Conservation (phyloP, 108 stramenopile genomes). For the Phaeodactylum tricornutum region DNA sequence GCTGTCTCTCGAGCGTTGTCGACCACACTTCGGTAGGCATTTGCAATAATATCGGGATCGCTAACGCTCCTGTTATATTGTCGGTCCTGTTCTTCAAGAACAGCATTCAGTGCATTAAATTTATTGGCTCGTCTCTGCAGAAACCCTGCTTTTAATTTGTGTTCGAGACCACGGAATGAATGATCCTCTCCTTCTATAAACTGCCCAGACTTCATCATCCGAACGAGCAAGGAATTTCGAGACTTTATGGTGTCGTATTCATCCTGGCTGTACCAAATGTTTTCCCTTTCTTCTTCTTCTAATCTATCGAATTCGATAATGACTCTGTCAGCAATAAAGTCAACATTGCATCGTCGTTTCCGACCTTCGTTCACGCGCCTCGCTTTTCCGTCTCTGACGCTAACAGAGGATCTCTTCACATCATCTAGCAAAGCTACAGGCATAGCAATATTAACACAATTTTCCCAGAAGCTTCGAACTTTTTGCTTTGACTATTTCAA, state of each 20-base stretch:
- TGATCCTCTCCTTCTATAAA: conserved; percentile 8
- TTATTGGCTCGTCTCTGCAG: conserved; percentile 14
- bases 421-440: no score
- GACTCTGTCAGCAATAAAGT: neutral
- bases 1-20: conserved; percentile 2
- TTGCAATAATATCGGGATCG: conserved; percentile 8
- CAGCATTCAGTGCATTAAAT: conserved; percentile 14
- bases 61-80: conserved; percentile 2
- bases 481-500: no score
- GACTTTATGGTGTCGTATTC: conserved; percentile 14
- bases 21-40: neutral
- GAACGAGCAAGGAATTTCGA: conserved; percentile 5
- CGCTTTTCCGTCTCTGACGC: no score
- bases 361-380: no score
- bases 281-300: neutral
- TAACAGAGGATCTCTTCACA: no score
- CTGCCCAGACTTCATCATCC: conserved; percentile 7
- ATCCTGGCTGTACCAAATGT: conserved; percentile 6
- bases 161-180: conserved; percentile 20
- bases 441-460: no score
- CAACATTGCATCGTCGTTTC: conserved; percentile 1
- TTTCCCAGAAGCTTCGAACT: no score
- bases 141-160: conserved; percentile 10
- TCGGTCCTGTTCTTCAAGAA: conserved; percentile 19
- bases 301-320: conserved; percentile 1